Conservation (phyloP, 306 rosid genomes). For the Mucuna pruriens region DNA sequence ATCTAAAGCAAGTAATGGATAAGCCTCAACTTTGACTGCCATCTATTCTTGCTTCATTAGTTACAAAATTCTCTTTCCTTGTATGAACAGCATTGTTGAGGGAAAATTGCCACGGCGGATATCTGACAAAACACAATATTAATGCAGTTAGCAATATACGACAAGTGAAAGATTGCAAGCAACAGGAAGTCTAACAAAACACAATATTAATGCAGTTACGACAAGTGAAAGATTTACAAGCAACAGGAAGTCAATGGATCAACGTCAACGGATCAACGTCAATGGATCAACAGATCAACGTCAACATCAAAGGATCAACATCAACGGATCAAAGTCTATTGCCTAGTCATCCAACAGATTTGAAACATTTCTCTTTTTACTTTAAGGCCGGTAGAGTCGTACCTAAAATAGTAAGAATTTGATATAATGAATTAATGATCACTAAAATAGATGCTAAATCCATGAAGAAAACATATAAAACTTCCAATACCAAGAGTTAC, state of each 20-base stretch:
- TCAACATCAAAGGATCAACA: too few species aligned
- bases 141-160: not conserved
- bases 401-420: not conserved
- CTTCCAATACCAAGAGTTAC: not conserved
- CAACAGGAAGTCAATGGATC: conserved; percentile 22
- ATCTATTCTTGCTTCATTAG: conserved; percentile 46
- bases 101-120: conserved; percentile 23
- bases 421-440: not conserved
- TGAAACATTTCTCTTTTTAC: not conserved
- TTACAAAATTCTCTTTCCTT: conserved; percentile 33
- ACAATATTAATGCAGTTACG: not conserved
- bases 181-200: conserved; percentile 10
- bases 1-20: conserved; percentile 35
- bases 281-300: too few species aligned
- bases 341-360: not conserved
- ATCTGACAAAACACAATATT: conserved; percentile 37
- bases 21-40: conserved; percentile 42
- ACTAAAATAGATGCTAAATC: not conserved
- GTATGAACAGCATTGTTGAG: conserved; percentile 27
- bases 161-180: not conserved
- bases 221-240: conserved; percentile 1
- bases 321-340: not conserved
- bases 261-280: not conserved
- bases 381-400: not conserved
- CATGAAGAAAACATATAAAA: conserved; percentile 18